These are phyloP conservation scores for Xylaria sp. DNA, from an alignment of 2,329 filamentous ascomycete genomes.

Conservation along the genomic window DNA sequence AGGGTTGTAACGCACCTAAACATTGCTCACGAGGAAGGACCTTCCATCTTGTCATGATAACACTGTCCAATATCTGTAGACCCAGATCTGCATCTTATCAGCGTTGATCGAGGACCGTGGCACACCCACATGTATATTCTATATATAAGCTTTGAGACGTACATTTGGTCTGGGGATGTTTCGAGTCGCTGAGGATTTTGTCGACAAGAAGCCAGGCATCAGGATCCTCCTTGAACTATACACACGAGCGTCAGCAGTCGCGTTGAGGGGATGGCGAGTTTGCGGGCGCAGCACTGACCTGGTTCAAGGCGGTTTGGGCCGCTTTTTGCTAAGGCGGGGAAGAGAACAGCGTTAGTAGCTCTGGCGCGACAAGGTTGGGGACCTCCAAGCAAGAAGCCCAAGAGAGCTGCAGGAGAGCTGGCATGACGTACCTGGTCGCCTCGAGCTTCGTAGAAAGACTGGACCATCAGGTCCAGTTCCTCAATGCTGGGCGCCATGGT, in stretches of 20 bases:
- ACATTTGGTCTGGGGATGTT: slow-evolving; percentile 97
- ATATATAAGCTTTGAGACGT: slow-evolving; percentile 51
- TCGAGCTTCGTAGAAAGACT: slow-evolving; percentile 96
- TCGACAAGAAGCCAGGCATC: slow-evolving; percentile 98
- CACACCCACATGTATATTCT: slow-evolving; percentile 4
- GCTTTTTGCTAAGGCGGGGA: slow-evolving; percentile 81
- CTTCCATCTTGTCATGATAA: slow-evolving; percentile 99
- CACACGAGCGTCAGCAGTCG: slow-evolving; percentile 44
- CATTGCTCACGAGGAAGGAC: slow-evolving; percentile 95
- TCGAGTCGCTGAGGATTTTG: slow-evolving; percentile 92
- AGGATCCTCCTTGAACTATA: slow-evolving; percentile 96
- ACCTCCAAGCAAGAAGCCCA: background rate
- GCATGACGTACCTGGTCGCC: slow-evolving; percentile 79
- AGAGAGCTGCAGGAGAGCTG: background rate
- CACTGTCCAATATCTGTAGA: slow-evolving; percentile 95
- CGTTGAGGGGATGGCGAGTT: slow-evolving; percentile 17
- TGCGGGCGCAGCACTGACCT: slow-evolving; percentile 67
- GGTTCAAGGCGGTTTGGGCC: slow-evolving; percentile 91
- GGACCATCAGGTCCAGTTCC: slow-evolving; percentile 96
- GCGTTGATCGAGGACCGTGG: slow-evolving; percentile 29
- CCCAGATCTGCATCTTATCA: slow-evolving; percentile 75
- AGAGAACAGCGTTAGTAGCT: slow-evolving; percentile 43
- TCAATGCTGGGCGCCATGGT: slow-evolving; percentile 79
- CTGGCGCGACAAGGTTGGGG: slow-evolving; percentile 21
- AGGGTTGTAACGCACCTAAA: slow-evolving; percentile 69